Base-by-base conservation (phyloP, 1,284 basidiomycete genomes). In the Irpex sp. region DNA sequence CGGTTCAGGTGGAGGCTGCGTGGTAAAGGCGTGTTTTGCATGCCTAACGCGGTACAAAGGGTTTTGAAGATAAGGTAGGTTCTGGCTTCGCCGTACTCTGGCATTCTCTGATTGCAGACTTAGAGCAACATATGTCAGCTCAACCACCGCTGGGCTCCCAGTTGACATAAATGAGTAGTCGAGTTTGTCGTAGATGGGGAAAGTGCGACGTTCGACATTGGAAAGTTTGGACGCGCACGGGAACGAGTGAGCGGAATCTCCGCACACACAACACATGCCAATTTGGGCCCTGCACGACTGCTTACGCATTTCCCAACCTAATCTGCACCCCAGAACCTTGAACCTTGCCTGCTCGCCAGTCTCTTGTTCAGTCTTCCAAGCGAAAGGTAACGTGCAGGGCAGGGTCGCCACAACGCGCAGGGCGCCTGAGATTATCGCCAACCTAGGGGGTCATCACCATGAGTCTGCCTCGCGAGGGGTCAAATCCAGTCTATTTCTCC, bases 1-100 rank as follows among this genome's bases (percentile, higher is more conserved):
- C 78, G 85, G 83, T 81, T 77, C 77, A 74, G 71, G 70, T 74
- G 75, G 70, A 66, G 68, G 74, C 81, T 69, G 82, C 87, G 83
- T 86, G 87, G 77, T 77, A 76, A 76, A 79, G 77, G 83, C 86
- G 79, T 85, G 85, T 82, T 78, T 75, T 72, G 75, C 71, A 73
- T 82, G 76, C 80, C 82, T 78, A 78, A 81, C 79, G 76, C 77
- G 82, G 82, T 72, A 81, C 77, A 83, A 82, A 78, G 78, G 78
- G 74, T 70, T 56, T 72, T 75, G 71, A 73, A 77, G 81, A 83
- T 83, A 81, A 80, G 80, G 75, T 74, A 78, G 74, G 71, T 75
- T 74, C 73, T 57, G 36, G 17, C 64, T 60, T 60, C 60, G 54
- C 39, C 56, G 57, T 19, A 47, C n/a, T 36, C 26, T 69, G 67